Conservation (phyloP, 2,329 filamentous ascomycete species). For the Cladosporium sp. region DNA sequence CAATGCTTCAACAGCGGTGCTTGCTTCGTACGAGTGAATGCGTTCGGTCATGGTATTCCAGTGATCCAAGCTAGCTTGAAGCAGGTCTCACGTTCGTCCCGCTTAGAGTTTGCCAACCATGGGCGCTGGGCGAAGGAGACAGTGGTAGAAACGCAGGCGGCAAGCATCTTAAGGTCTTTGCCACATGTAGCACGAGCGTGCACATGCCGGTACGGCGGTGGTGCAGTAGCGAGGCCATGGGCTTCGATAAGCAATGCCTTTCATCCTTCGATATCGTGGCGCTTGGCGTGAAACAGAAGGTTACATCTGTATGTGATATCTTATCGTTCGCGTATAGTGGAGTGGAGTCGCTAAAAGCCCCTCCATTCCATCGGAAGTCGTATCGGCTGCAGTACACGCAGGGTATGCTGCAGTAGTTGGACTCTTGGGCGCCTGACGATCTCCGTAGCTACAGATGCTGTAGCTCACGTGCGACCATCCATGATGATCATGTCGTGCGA, state of each 20-base stretch:
- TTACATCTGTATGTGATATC: constrained; percentile 3
- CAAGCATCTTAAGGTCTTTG: neutral
- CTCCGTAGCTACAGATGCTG: neutral
- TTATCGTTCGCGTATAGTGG: constrained; percentile 7
- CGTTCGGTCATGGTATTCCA: neutral
- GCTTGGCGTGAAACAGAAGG: constrained; percentile 9
- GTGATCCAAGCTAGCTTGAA: neutral
- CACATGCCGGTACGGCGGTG: neutral
- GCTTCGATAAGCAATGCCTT: constrained; percentile 7
- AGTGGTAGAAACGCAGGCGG: neutral
- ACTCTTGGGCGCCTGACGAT: neutral
- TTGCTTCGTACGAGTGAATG: neutral
- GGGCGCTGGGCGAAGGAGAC: neutral
- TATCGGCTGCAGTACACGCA: neutral
- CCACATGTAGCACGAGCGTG: neutral
- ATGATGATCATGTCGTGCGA: neutral
- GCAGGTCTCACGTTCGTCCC: neutral
- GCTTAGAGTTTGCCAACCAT: neutral
- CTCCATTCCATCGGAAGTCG: neutral
- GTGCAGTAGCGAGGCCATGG: neutral
- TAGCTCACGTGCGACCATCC: neutral
- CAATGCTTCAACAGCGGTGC: neutral
- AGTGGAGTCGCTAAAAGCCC: neutral
- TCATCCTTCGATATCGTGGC: neutral
- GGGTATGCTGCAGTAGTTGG: neutral